Conservation (phyloP, 305 asterid species). For the Fraxinus sp. region DNA sequence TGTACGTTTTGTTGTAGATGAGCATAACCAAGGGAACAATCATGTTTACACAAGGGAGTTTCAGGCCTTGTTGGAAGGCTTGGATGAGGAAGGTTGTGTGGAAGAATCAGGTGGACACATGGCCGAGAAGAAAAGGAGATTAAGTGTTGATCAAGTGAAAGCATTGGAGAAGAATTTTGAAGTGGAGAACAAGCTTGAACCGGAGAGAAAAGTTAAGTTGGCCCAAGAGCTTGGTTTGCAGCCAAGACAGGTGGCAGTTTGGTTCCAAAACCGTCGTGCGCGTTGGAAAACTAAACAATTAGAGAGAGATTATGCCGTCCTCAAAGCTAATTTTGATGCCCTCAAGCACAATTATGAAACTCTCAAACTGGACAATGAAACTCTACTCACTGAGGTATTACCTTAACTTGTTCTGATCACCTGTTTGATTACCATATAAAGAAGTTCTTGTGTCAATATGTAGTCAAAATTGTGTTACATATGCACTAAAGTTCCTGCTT, state of each 20-base stretch:
- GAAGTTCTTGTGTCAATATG: not conserved
- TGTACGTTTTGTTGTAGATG: constrained; percentile 38
- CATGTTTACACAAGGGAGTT: constrained; percentile 57
- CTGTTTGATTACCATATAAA: not conserved
- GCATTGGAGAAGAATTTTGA: constrained; percentile 88
- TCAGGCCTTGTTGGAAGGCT: constrained; percentile 65
- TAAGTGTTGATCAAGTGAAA: constrained; percentile 74
- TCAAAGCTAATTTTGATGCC: constrained; percentile 64
- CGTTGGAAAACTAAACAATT: constrained; percentile 88
- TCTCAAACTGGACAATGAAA: constrained; percentile 61
- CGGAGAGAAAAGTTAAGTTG: constrained; percentile 75
- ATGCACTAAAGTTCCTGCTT: not conserved
- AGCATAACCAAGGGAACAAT: constrained; percentile 40
- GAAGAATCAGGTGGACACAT: constrained; percentile 65
- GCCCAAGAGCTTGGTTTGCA: constrained; percentile 84
- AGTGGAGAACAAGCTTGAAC: constrained; percentile 88
- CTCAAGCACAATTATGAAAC: constrained; percentile 55
- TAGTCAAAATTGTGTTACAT: not conserved
- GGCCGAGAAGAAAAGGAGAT: constrained; percentile 70
- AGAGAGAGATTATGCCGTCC: constrained; percentile 74
- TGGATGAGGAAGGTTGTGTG: constrained; percentile 61
- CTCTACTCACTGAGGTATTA: constrained; percentile 57
- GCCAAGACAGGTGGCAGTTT: constrained; percentile 95
- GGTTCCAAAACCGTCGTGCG: constrained; percentile 97
- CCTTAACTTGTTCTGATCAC: too few relatives aligned